These are phyloP conservation scores for Astragalus glycyphyllos DNA, from an alignment of 306 rosid species.

Conservation along the genomic window DNA sequence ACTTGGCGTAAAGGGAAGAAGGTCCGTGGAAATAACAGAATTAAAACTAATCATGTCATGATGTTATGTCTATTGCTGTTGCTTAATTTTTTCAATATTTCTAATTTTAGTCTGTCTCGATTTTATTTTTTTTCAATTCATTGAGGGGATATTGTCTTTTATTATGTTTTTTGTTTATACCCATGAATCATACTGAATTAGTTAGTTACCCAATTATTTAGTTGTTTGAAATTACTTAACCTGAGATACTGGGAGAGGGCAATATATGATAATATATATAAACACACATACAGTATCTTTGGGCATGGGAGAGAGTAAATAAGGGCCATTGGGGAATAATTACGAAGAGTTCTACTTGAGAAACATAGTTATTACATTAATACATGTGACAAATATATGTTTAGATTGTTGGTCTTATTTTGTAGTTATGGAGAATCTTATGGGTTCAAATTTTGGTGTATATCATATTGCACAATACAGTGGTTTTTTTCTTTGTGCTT, in stretches of 20 bases:
- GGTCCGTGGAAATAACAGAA: conserved; percentile 52
- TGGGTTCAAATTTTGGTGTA: background rate
- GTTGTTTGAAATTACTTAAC: too few species aligned
- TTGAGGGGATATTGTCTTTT: conserved; percentile 22
- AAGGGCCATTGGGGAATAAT: background rate
- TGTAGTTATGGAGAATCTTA: background rate
- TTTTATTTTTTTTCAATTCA: conserved; percentile 7
- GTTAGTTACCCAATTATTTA: too few species aligned
- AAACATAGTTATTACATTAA: too few species aligned
- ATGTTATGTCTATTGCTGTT: conserved; percentile 22
- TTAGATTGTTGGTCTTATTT: background rate
- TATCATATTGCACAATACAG: background rate
- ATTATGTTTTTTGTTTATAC: conserved; percentile 33
- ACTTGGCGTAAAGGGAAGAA: conserved; percentile 92
- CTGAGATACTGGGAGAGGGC: too few species aligned
- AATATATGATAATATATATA: too few species aligned
- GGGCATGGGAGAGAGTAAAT: background rate
- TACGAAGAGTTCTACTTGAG: background rate
- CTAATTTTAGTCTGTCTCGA: conserved; percentile 23
- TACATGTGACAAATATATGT: background rate
- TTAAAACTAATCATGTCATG: background rate
- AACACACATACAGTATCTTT: too few species aligned
- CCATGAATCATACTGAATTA: background rate
- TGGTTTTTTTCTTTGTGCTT: too few species aligned
- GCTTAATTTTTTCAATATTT: conserved; percentile 9